Conservation (phyloP, 2,329 filamentous ascomycete genomes). For the Albifimbria verrucaria region DNA sequence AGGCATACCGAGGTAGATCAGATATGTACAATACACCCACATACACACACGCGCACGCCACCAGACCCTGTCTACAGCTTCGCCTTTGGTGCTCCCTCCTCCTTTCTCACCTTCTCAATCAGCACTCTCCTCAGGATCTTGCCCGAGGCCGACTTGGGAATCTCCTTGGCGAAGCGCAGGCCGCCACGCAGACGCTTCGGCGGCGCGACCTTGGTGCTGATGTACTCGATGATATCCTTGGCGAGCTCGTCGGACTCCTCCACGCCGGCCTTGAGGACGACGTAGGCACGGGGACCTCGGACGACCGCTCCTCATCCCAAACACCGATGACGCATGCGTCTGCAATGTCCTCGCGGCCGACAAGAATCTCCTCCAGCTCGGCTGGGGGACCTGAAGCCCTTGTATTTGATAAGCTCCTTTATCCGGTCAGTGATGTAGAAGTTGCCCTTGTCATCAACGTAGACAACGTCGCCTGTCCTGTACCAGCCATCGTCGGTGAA, state of each 20-base stretch:
- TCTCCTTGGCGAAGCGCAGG: conserved; percentile 61
- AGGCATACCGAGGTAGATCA: background rate
- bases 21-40: conserved; percentile 4
- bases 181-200: conserved; percentile 71
- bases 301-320: conserved; percentile 54
- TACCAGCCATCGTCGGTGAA: conserved; percentile 80
- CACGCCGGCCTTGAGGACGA: conserved; percentile 33
- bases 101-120: conserved; percentile 37
- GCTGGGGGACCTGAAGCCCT: conserved; percentile 68
- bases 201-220: conserved; percentile 56
- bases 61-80: conserved; percentile 29
- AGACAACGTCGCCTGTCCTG: conserved; percentile 84
- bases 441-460: conserved; percentile 72
- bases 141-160: conserved; percentile 65
- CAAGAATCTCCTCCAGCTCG: conserved; percentile 54
- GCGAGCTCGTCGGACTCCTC: conserved; percentile 27
- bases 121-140: conserved; percentile 50
- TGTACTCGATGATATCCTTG: conserved; percentile 32
- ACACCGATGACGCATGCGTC: conserved; percentile 67
- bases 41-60: conserved; percentile 3
- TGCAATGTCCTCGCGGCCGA: conserved; percentile 39
- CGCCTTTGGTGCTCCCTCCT: conserved; percentile 26
- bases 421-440: conserved; percentile 88
- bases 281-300: conserved; percentile 61
- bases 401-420: conserved; percentile 61